Conservation (phyloP, 768 basidiomycete species). For the Boletus pseudopeckii region DNA sequence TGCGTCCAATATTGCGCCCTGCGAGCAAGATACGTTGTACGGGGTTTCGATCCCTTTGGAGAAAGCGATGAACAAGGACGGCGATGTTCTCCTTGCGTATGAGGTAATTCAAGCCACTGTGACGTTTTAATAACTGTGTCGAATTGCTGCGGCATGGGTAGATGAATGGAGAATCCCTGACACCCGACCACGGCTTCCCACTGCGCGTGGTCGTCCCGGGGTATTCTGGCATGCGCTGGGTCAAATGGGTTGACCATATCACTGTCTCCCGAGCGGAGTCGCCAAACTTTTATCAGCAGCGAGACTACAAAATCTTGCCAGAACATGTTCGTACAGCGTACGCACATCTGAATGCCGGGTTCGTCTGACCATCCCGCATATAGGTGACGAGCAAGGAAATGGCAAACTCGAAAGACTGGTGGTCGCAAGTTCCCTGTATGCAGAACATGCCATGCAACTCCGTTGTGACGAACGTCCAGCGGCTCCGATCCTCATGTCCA, state of each 20-base stretch:
- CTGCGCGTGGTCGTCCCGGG: slow-evolving; percentile 69
- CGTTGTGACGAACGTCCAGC: slow-evolving; percentile 39
- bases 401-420: slow-evolving; percentile 33
- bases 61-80: slow-evolving; percentile 44
- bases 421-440: slow-evolving; percentile 58
- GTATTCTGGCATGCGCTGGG: slow-evolving; percentile 66
- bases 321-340: slow-evolving; percentile 39
- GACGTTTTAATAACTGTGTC: not conserved
- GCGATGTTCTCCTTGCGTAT: slow-evolving; percentile 58
- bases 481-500: slow-evolving; percentile 6
- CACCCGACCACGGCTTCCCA: slow-evolving; percentile 62
- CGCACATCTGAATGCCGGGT: not conserved
- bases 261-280: slow-evolving; percentile 52
- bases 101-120: slow-evolving; percentile 38
- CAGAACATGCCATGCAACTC: slow-evolving; percentile 61
- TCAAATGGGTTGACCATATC: slow-evolving; percentile 71
- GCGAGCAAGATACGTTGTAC: slow-evolving; percentile 60
- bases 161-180: slow-evolving; percentile 64
- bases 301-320: slow-evolving; percentile 65
- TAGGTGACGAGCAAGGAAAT: slow-evolving; percentile 27
- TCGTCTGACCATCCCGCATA: not conserved
- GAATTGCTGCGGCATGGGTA: not conserved
- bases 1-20: slow-evolving; percentile 54
- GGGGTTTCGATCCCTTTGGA: slow-evolving; percentile 60
- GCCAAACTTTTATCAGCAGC: slow-evolving; percentile 67